These are phyloP conservation scores for Rhizophagus clarus DNA, from an alignment of 192 early-diverging fungal genomes.

Conservation along the genomic window DNA sequence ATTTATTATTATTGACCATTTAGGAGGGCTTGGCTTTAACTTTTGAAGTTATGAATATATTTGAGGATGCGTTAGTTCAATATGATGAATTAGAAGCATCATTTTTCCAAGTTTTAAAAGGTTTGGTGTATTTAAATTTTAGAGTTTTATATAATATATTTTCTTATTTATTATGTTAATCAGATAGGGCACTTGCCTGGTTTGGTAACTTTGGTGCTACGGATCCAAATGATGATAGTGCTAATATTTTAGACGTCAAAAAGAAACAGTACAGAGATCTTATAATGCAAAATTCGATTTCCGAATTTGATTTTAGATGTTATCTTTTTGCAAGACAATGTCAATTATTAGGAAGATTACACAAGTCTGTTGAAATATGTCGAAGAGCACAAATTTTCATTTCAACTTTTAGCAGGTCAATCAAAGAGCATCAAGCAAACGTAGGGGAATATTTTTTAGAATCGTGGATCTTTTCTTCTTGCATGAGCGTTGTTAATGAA, in stretches of 20 bases:
- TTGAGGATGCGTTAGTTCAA: slow-evolving; percentile 87
- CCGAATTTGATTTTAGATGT: slow-evolving; percentile 95
- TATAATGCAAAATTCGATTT: slow-evolving; percentile 88
- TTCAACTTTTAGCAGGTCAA: slow-evolving; percentile 65
- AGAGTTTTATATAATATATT: not conserved
- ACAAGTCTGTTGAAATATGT: slow-evolving; percentile 68
- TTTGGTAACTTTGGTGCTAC: slow-evolving; percentile 90
- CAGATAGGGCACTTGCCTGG: slow-evolving; percentile 87
- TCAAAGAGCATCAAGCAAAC: slow-evolving; percentile 74
- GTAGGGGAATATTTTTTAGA: slow-evolving; percentile 66
- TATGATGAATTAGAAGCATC: slow-evolving; percentile 98
- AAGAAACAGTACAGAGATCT: slow-evolving; percentile 84
- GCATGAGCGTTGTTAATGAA: slow-evolving; percentile 74
- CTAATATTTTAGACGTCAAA: slow-evolving; percentile 74
- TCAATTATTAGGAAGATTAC: slow-evolving; percentile 70
- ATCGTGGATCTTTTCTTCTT: slow-evolving; percentile 81
- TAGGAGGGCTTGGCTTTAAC: slow-evolving; percentile 82
- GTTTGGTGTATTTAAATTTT: slow-evolving; percentile 41
- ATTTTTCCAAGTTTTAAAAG: slow-evolving; percentile 87
- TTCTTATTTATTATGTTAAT: slow-evolving; percentile 3
- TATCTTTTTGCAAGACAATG: slow-evolving; percentile 95
- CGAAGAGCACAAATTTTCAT: slow-evolving; percentile 75
- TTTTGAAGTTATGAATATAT: slow-evolving; percentile 85
- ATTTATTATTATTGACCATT: not conserved
- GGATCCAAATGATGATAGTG: slow-evolving; percentile 84